phyloP scores from a whole-genome alignment of 1,284 basidiomycete species.

The Trametes versicolor region DNA sequence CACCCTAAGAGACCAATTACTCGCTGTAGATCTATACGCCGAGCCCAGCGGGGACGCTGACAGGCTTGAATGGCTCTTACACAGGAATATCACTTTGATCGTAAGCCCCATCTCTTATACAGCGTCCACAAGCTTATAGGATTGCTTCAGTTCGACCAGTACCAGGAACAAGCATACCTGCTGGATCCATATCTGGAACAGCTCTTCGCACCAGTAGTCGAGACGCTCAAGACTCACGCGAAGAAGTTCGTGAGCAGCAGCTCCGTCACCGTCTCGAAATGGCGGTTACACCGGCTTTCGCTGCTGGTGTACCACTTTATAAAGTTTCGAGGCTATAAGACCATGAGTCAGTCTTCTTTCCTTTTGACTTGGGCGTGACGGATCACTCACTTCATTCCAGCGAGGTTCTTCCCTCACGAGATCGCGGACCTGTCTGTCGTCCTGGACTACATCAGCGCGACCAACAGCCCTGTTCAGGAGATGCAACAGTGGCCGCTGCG shows the following conservation, averaged over 20 bases:
- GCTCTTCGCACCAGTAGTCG: slow-evolving; percentile 83
- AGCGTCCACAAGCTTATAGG: slow-evolving; percentile 3
- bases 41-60: slow-evolving; percentile 60
- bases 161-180: slow-evolving; percentile 94
- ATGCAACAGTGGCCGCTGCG: slow-evolving; percentile 80
- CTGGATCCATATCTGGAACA: slow-evolving; percentile 95
- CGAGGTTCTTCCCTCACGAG: slow-evolving; percentile 92
- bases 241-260: slow-evolving; percentile 52
- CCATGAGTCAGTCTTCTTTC: slow-evolving; percentile 75
- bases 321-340: slow-evolving; percentile 93
- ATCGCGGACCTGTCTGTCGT: slow-evolving; percentile 84
- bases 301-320: slow-evolving; percentile 84
- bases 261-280: slow-evolving; percentile 46
- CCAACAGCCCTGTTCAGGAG: slow-evolving; percentile 56
- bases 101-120: slow-evolving; percentile 47
- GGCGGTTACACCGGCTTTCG: slow-evolving; percentile 65
- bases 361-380: background rate
- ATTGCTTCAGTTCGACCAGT: slow-evolving; percentile 77
- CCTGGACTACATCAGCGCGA: slow-evolving; percentile 69
- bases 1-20: slow-evolving; percentile 59
- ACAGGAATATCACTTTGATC: slow-evolving; percentile 55
- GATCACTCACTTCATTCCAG: slow-evolving; percentile 54
- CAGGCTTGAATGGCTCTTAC: slow-evolving; percentile 48
- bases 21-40: slow-evolving; percentile 58
- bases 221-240: slow-evolving; percentile 70